Evolutionary conservation across 2,329 filamentous ascomycete species (phyloP).

Genomic region (Calonectria honghensis): DNA sequence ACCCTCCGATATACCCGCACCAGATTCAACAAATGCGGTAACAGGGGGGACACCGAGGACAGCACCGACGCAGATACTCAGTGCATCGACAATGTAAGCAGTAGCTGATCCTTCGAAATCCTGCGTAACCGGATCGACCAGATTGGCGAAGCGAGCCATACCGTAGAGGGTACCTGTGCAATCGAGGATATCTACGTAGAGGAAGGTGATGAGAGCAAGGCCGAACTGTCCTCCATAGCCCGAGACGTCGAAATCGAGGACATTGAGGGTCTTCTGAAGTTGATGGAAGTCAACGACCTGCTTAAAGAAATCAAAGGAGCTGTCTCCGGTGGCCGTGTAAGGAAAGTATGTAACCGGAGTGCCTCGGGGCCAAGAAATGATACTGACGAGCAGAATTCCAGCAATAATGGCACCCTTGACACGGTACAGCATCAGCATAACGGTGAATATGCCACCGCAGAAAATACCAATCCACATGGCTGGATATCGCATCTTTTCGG

Average conservation of each 20-base stretch:
- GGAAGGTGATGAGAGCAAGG: slow-evolving; percentile 89
- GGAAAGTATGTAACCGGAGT: slow-evolving; percentile 90
- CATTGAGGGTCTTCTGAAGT: slow-evolving; percentile 81
- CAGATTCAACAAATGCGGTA: slow-evolving; percentile 92
- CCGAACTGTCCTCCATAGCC: slow-evolving; percentile 85
- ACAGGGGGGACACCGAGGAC: slow-evolving; percentile 87
- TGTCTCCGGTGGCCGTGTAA: slow-evolving; percentile 80
- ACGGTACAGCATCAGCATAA: slow-evolving; percentile 87
- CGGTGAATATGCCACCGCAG: slow-evolving; percentile 87
- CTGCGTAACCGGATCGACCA: slow-evolving; percentile 87
- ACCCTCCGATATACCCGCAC: slow-evolving; percentile 91
- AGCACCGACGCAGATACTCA: slow-evolving; percentile 86
- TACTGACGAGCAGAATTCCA: slow-evolving; percentile 88
- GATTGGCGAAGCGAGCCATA: slow-evolving; percentile 89
- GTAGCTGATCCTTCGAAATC: slow-evolving; percentile 91
- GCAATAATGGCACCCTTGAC: slow-evolving; percentile 91
- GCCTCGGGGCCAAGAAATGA: slow-evolving; percentile 90
- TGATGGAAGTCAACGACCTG: slow-evolving; percentile 89
- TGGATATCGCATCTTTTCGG: slow-evolving; percentile 86
- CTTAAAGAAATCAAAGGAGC: slow-evolving; percentile 89
- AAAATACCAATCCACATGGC: slow-evolving; percentile 94
- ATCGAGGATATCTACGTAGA: slow-evolving; percentile 93
- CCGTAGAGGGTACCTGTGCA: slow-evolving; percentile 91
- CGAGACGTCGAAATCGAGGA: slow-evolving; percentile 83
- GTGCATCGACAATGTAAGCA: slow-evolving; percentile 89